These are phyloP conservation scores for Aurantiochytrium sp. DNA, from an alignment of 108 stramenopile genomes.

Conservation along the genomic window DNA sequence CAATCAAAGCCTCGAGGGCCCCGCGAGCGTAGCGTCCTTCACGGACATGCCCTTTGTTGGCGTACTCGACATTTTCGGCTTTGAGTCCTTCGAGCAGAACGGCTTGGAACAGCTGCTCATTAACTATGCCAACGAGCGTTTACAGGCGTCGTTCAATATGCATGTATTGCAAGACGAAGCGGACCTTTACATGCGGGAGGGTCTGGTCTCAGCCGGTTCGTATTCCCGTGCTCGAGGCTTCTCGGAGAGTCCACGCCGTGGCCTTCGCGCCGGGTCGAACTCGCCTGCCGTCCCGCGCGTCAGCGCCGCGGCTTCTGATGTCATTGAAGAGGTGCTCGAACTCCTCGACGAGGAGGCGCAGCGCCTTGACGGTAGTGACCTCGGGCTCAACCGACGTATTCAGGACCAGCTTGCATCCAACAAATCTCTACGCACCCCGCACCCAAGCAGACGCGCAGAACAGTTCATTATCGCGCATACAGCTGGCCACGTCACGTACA, in stretches of 20 bases:
- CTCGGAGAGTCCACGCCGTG: conserved; percentile 20
- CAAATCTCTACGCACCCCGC: neutral
- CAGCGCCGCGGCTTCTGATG: neutral
- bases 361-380: neutral
- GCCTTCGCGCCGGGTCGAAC: no score
- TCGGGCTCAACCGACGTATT: neutral
- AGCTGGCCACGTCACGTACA: conserved; percentile 54
- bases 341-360: conserved; percentile 9
- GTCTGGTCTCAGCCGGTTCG: conserved; percentile 75
- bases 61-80: conserved; percentile 24
- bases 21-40: neutral
- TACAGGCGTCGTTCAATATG: conserved; percentile 17
- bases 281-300: no score
- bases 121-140: conserved; percentile 29
- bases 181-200: neutral
- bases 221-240: conserved; percentile 86
- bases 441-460: conserved; percentile 17
- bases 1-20: conserved; percentile 60
- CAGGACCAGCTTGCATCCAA: neutral
- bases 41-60: neutral
- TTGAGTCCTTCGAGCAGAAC: conserved; percentile 25
- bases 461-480: conserved; percentile 50
- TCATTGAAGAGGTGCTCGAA: neutral
- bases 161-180: conserved; percentile 12
- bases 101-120: conserved; percentile 26